phyloP scores from a whole-genome alignment of 345 rosid genomes.

The Populus ilicifolia region DNA sequence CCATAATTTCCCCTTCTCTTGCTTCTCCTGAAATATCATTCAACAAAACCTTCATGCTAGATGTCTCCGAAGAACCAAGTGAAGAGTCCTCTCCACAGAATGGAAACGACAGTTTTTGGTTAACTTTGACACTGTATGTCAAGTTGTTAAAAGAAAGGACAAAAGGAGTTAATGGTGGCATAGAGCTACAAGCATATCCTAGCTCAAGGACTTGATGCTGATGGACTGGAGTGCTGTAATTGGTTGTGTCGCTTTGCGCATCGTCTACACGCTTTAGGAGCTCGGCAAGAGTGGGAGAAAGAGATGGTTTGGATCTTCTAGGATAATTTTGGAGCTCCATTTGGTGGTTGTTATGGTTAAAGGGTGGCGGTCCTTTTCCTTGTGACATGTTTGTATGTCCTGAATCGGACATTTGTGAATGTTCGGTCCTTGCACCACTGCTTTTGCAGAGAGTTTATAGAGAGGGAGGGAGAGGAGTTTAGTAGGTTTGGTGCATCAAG shows the following conservation, averaged over 20 bases:
- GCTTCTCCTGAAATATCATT: slow-evolving; percentile 30
- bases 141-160: slow-evolving; percentile 67
- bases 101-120: slow-evolving; percentile 35
- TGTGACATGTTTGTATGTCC: neutral
- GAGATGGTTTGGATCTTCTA: slow-evolving; percentile 21
- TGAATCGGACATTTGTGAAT: neutral
- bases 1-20: slow-evolving; percentile 61
- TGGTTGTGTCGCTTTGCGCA: slow-evolving; percentile 29
- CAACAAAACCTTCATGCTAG: slow-evolving; percentile 18
- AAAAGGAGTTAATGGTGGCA: slow-evolving; percentile 52
- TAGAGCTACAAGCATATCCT: slow-evolving; percentile 35
- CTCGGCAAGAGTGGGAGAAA: slow-evolving; percentile 55
- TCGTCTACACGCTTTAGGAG: slow-evolving; percentile 61
- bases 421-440: slow-evolving; percentile 14
- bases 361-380: neutral
- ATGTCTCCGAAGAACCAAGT: slow-evolving; percentile 6
- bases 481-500: neutral
- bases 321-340: slow-evolving; percentile 44
- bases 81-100: slow-evolving; percentile 20
- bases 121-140: slow-evolving; percentile 59
- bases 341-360: slow-evolving; percentile 14
- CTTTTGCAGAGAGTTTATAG: slow-evolving; percentile 28
- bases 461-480: slow-evolving; percentile 3
- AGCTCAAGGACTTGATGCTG: slow-evolving; percentile 36
- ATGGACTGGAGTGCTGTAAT: slow-evolving; percentile 13